phyloP scores from a whole-genome alignment of 2,329 filamentous ascomycete genomes.

The Aurifilum marmelostoma region DNA sequence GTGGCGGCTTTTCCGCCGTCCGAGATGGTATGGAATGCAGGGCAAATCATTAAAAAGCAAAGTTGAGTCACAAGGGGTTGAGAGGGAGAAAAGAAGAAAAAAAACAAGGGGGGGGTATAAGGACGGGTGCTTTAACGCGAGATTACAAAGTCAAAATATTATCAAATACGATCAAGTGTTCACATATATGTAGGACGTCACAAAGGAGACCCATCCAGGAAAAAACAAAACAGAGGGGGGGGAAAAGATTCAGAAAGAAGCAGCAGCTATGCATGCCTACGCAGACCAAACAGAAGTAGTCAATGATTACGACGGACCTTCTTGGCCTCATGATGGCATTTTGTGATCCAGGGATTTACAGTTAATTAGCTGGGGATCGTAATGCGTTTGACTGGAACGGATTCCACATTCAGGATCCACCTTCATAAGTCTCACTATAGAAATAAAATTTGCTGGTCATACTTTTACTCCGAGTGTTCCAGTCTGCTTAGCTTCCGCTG shows the following conservation, averaged over 20 bases:
- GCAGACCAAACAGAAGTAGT: background rate
- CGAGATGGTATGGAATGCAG: background rate
- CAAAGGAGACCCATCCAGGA: background rate
- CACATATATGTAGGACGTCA: background rate
- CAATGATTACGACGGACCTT: too few relatives aligned
- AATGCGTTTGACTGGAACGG: background rate
- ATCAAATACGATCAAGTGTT: background rate
- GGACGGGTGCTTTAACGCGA: background rate
- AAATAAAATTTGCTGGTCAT: constrained; percentile 27
- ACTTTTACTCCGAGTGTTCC: constrained; percentile 8
- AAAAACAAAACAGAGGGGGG: background rate
- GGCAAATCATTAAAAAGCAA: background rate
- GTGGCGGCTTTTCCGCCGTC: background rate
- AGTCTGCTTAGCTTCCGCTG: background rate
- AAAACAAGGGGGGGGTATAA: too few relatives aligned
- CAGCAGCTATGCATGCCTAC: background rate
- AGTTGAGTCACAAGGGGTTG: background rate
- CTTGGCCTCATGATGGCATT: background rate
- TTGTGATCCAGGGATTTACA: constrained; percentile 16
- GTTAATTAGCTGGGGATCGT: constrained; percentile 5
- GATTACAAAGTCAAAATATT: constrained; percentile 1
- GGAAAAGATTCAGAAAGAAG: background rate
- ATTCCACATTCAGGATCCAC: constrained; percentile 27
- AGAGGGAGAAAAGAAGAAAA: too few relatives aligned
- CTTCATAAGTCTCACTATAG: constrained; percentile 22